Base-by-base conservation (phyloP, 331 rosid genomes). In the Acacia pycnantha region DNA sequence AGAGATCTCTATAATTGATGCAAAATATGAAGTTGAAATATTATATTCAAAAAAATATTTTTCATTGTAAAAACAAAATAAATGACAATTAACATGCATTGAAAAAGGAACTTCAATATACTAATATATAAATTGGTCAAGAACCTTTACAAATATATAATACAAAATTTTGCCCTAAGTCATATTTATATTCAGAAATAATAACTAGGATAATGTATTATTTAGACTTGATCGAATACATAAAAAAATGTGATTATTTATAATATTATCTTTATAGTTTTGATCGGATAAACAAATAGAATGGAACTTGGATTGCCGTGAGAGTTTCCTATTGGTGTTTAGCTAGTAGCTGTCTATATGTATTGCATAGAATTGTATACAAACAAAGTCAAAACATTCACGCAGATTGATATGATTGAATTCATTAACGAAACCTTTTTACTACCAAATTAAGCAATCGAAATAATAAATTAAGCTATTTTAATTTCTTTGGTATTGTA, bases 311-410 rank as follows among this genome's bases (percentile, higher is more conserved):
- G 37, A 5, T 61, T 27, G 29, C 66, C 14, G 66, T 24, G 31
- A 6, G n/a, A 29, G 35, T 27, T 29, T 29, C 2, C 16, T 1
- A 64, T 64, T 64, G n/a, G 8, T 65, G 68, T 15, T 2, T 31
- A 31, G 68, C 11, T 65, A 7, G n/a, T 31, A 31, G 24, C 21
- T 7, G 47, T 4, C 47, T 37, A 6, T 33, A 66, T 35, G 4
- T n/a, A 72, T 50, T 50, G 33, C 76, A 43, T 51, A 72, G 58
- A 51, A 24, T 35, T 50, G 76, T 24, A 51, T 21, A 29, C 24
- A 53, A 21, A 47, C 65, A 78, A 51, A 67, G 48, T 16, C 48
- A 68, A 46, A 29, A 50, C 74, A 66, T 65, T 65, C 75, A 66
- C 74, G 48, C 37, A 11, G 24, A 47, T 50, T 48, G 14, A 66